Evolutionary conservation across 108 stramenopile genomes (phyloP).

Genomic region (Nannochloropsis granulata): DNA sequence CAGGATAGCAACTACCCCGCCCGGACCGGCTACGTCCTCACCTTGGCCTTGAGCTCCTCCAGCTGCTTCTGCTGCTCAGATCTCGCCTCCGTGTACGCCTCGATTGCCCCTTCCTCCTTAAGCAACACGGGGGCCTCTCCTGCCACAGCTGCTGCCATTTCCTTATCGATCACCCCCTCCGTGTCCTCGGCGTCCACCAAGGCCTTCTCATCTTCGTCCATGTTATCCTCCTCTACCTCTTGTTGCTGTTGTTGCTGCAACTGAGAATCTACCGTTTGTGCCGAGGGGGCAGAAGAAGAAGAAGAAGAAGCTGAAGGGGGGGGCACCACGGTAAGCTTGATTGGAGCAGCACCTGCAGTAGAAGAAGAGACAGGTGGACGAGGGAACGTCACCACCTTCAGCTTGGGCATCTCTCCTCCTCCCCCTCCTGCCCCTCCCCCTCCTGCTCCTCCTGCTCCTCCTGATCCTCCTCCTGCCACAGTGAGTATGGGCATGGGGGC

Average conservation of each 20-base stretch:
- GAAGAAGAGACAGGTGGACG: background rate
- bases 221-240: background rate
- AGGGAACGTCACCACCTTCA: background rate
- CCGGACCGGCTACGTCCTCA: too few relatives aligned
- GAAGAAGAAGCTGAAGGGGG: background rate
- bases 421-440: background rate
- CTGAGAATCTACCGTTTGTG: background rate
- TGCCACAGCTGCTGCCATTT: background rate
- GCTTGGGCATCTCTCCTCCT: background rate
- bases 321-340: background rate
- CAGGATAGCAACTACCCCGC: too few relatives aligned
- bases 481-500: background rate
- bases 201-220: slow-evolving; percentile 8
- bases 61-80: background rate
- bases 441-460: background rate
- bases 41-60: background rate
- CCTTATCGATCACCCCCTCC: background rate
- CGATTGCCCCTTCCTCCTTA: background rate
- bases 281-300: too few relatives aligned
- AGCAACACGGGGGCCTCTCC: background rate
- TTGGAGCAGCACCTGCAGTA: background rate
- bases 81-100: background rate
- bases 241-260: background rate
- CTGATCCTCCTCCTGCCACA: background rate
- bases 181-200: background rate